phyloP scores from a whole-genome alignment of 352 stramenopile species.

The Globisporangium abappressorium region DNA sequence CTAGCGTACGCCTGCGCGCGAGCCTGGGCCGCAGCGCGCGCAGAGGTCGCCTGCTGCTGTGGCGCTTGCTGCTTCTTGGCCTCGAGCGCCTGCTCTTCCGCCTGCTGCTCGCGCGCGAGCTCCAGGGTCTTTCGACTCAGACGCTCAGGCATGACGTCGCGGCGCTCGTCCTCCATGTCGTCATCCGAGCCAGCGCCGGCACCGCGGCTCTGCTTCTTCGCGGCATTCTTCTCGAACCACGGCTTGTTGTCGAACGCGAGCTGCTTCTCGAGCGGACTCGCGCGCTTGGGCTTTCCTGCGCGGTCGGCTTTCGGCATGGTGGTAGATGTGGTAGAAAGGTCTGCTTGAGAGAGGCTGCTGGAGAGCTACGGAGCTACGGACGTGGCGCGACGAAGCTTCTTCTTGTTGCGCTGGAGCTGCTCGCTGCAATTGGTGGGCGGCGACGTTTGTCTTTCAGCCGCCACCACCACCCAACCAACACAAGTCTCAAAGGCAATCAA shows the following conservation, averaged over 20 bases:
- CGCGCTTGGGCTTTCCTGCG: conserved; percentile 73
- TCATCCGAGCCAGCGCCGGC: conserved; percentile 32
- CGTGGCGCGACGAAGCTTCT: neutral
- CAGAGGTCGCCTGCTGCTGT: conserved; percentile 14
- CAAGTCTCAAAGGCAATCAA: conserved; percentile 4
- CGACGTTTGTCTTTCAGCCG: conserved; percentile 8
- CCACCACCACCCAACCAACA: conserved; percentile 19
- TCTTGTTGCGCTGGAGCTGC: conserved; percentile 4
- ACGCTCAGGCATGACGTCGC: conserved; percentile 77
- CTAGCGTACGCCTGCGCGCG: conserved; percentile 38
- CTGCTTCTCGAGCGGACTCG: conserved; percentile 85
- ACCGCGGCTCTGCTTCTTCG: conserved; percentile 24
- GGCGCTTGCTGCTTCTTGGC: conserved; percentile 28
- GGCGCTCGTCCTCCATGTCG: conserved; percentile 58
- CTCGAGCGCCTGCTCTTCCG: conserved; percentile 59
- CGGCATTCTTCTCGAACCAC: conserved; percentile 70
- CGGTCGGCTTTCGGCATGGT: conserved; percentile 70
- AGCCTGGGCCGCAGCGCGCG: conserved; percentile 14
- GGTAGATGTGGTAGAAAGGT: neutral
- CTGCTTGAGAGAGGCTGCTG: neutral
- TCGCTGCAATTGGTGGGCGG: conserved; percentile 1
- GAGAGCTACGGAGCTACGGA: neutral
- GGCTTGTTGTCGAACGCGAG: conserved; percentile 84
- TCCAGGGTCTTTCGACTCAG: conserved; percentile 79
- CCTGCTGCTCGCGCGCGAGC: conserved; percentile 75